A percentile compares a stretch with the other conserved stretches of the same genome.
Conservation (phyloP, 2,329 filamentous ascomycete genomes). For the Hymenoscyphus occultus region DNA sequence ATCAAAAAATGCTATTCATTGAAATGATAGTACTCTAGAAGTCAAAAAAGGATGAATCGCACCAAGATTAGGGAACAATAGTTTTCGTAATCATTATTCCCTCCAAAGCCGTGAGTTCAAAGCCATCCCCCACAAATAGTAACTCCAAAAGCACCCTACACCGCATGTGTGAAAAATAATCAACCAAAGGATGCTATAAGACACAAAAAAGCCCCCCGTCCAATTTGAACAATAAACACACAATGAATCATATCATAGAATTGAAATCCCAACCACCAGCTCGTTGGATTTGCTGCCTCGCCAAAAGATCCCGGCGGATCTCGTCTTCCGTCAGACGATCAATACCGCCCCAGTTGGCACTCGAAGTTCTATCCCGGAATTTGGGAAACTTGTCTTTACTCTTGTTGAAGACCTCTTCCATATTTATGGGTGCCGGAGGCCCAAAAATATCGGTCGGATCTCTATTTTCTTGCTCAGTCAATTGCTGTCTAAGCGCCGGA, state of each 20-base stretch:
- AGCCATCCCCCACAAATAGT: not conserved
- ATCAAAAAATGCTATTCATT: too few relatives aligned
- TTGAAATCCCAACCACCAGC: slow-evolving; percentile 82
- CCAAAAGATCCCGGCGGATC: slow-evolving; percentile 74
- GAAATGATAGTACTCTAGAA: not conserved
- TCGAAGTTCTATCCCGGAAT: slow-evolving; percentile 87
- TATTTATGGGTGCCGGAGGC: slow-evolving; percentile 79
- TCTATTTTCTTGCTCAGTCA: slow-evolving; percentile 78
- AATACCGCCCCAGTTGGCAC: slow-evolving; percentile 85
- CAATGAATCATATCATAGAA: slow-evolving; percentile 31
- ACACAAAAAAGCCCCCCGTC: not conserved
- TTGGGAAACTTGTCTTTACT: slow-evolving; percentile 82
- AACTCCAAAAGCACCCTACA: not conserved
- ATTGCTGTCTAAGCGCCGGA: slow-evolving; percentile 71
- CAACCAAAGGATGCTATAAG: not conserved
- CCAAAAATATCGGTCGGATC: slow-evolving; percentile 88
- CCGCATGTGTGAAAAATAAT: not conserved
- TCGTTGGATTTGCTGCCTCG: slow-evolving; percentile 72
- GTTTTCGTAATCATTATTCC: not conserved
- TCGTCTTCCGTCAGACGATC: slow-evolving; percentile 87
- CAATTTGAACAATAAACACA: slow-evolving; percentile 1
- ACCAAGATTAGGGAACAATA: not conserved
- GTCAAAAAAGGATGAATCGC: not conserved
- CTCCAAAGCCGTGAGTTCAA: not conserved
- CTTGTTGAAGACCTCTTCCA: slow-evolving; percentile 95